Conservation (phyloP, 2,329 filamentous ascomycete genomes). For the Fusarium paranaense region DNA sequence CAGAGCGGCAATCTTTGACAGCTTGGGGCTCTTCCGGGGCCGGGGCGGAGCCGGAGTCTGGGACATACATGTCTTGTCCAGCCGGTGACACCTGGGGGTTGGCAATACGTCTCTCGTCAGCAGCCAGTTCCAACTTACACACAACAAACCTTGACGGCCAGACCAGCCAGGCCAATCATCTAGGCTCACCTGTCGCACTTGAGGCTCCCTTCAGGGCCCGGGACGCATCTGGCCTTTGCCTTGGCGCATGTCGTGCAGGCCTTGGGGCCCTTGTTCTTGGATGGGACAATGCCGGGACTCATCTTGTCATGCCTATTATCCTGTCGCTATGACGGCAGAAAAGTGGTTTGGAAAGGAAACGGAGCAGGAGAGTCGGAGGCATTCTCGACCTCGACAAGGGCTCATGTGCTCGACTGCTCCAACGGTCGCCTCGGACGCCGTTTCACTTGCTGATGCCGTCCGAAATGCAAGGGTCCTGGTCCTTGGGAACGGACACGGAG, state of each 20-base stretch:
- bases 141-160: background rate
- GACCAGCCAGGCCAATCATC: constrained; percentile 17
- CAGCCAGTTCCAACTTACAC: constrained; percentile 1
- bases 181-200: constrained; percentile 61
- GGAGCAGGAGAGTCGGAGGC: constrained; percentile 29
- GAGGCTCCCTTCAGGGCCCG: constrained; percentile 52
- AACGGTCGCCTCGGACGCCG: constrained; percentile 25
- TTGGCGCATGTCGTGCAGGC: constrained; percentile 64
- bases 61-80: constrained; percentile 59
- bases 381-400: constrained; percentile 30
- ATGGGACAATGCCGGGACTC: constrained; percentile 34
- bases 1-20: constrained; percentile 62
- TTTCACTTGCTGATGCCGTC: constrained; percentile 32
- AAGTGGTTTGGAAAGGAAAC: constrained; percentile 37
- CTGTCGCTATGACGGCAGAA: constrained; percentile 15
- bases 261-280: constrained; percentile 57
- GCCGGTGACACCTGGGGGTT: constrained; percentile 57
- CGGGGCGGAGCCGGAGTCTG: constrained; percentile 62
- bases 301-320: constrained; percentile 34
- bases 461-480: constrained; percentile 25
- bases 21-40: constrained; percentile 59
- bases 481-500: constrained; percentile 41
- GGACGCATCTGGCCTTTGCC: constrained; percentile 63
- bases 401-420: constrained; percentile 16
- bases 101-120: background rate